Evolutionary conservation across 139 green algal genomes (phyloP).

Genomic region (Picochlorum sp.): DNA sequence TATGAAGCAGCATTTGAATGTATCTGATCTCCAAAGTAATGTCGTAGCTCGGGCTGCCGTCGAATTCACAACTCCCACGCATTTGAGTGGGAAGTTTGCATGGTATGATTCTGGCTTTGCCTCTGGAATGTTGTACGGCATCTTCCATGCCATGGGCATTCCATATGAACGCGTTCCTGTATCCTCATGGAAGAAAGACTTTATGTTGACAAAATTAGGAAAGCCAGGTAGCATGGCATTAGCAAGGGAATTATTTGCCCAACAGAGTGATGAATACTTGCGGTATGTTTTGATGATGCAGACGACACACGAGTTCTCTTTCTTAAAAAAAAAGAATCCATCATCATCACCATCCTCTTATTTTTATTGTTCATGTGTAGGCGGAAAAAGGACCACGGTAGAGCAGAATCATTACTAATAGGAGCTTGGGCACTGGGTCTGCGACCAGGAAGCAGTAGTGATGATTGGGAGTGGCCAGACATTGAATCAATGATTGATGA

Average conservation of each 20-base stretch:
- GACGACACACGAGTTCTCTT: too few relatives aligned
- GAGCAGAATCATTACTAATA: conserved; percentile 74
- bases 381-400: conserved; percentile 73
- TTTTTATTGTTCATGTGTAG: conserved; percentile 21
- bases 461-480: background rate
- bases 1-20: conserved; percentile 24
- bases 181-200: conserved; percentile 47
- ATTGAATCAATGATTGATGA: conserved; percentile 8
- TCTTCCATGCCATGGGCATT: conserved; percentile 42
- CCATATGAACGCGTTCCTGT: conserved; percentile 19
- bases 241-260: conserved; percentile 39
- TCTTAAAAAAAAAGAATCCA: too few relatives aligned
- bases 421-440: conserved; percentile 54
- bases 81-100: conserved; percentile 43
- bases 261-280: conserved; percentile 3
- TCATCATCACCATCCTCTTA: background rate
- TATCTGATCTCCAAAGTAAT: too few relatives aligned
- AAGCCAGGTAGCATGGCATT: conserved; percentile 56
- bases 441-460: background rate
- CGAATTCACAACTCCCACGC: conserved; percentile 33
- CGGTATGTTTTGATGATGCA: background rate
- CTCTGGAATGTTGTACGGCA: conserved; percentile 40
- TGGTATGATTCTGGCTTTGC: conserved; percentile 39
- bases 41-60: conserved; percentile 25
- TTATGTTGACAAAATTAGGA: conserved; percentile 42